phyloP scores from a whole-genome alignment of 805 yeast species.

The Candida nonsorbophila region DNA sequence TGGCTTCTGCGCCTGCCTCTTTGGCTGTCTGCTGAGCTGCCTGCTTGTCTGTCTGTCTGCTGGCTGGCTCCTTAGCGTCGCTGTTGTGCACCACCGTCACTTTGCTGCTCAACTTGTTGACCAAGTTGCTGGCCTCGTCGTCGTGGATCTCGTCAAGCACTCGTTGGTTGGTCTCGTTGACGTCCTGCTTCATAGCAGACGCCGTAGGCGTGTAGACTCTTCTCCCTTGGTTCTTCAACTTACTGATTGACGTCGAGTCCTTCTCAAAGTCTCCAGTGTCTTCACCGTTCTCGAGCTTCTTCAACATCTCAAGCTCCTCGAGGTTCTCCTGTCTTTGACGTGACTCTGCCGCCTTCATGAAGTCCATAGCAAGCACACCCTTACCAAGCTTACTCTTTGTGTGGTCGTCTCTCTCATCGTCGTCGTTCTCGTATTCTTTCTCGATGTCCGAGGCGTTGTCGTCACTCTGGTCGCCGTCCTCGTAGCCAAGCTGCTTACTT shows the following conservation, averaged over 20 bases:
- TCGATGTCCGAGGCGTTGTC: constrained; percentile 46
- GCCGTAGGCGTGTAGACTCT: constrained; percentile 70
- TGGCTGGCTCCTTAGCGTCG: constrained; percentile 4
- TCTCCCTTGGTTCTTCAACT: constrained; percentile 66
- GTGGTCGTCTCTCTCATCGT: constrained; percentile 26
- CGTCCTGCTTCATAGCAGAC: constrained; percentile 29
- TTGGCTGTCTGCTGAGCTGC: constrained; percentile 7
- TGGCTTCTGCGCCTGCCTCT: constrained; percentile 8
- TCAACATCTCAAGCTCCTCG: constrained; percentile 46
- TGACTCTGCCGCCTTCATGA: constrained; percentile 87
- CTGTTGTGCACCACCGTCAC: constrained; percentile 13
- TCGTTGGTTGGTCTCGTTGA: constrained; percentile 28
- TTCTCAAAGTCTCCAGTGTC: constrained; percentile 33
- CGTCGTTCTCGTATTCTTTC: constrained; percentile 28
- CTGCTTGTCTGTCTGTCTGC: constrained; percentile 2
- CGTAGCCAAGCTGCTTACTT: constrained; percentile 63
- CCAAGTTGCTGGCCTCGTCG: constrained; percentile 46
- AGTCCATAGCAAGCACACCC: constrained; percentile 91
- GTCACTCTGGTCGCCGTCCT: constrained; percentile 50
- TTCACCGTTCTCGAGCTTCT: constrained; percentile 38
- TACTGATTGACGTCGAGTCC: constrained; percentile 40
- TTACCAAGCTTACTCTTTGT: constrained; percentile 54
- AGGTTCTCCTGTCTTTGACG: constrained; percentile 57
- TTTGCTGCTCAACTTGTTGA: constrained; percentile 29
- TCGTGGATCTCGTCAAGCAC: constrained; percentile 41